These are phyloP conservation scores for Fomitopsis serialis DNA, from an alignment of 768 basidiomycete species.

Conservation along the genomic window DNA sequence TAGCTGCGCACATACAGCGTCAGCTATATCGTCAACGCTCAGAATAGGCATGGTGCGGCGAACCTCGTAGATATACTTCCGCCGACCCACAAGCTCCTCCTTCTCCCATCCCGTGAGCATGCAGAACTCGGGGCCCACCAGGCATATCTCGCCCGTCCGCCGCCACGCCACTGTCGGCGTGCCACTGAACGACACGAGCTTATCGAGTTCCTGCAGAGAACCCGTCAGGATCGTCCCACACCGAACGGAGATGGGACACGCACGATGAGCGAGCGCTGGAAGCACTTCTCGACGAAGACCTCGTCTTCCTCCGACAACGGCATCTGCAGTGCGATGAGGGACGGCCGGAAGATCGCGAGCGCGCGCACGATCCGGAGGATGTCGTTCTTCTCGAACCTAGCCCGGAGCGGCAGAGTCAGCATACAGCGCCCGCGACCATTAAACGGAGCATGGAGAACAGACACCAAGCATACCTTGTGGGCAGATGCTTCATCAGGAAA, in stretches of 20 bases:
- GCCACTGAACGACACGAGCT: conserved; percentile 93
- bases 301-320: conserved; percentile 95
- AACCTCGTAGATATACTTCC: conserved; percentile 68
- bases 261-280: conserved; percentile 89
- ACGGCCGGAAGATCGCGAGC: conserved; percentile 92
- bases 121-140: conserved; percentile 95
- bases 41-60: conserved; percentile 12
- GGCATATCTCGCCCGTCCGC: conserved; percentile 94
- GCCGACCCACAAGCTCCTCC: conserved; percentile 65
- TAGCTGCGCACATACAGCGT: conserved; percentile 40
- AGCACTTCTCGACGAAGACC: conserved; percentile 92
- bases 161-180: conserved; percentile 98
- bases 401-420: not conserved
- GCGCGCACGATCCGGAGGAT: conserved; percentile 92
- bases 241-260: conserved; percentile 18
- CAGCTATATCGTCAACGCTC: not conserved
- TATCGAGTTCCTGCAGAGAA: conserved; percentile 77
- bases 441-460: conserved; percentile 6
- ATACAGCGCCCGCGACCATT: not conserved
- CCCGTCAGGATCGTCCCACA: conserved; percentile 1
- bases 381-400: conserved; percentile 93
- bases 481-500: conserved; percentile 91
- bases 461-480: conserved; percentile 58
- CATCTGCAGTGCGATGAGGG: conserved; percentile 96
- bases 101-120: conserved; percentile 88